A percentile compares a stretch with the other conserved stretches of the same genome.
phyloP scores from a whole-genome alignment of 495 filamentous ascomycete species.

The Talaromyces adpressus region DNA sequence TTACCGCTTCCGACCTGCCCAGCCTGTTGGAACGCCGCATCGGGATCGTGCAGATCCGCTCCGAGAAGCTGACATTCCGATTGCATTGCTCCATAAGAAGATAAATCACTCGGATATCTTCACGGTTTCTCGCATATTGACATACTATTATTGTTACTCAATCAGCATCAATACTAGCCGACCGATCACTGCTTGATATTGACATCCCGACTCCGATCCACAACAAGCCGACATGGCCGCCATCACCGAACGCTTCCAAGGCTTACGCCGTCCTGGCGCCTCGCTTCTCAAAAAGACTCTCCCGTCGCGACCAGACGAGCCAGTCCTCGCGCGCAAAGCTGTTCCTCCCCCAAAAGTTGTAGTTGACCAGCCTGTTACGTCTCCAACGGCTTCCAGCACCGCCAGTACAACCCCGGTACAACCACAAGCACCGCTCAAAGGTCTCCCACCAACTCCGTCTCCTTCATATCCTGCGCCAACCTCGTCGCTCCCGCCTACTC shows the following conservation, averaged over 20 bases:
- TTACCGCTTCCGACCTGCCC: constrained; percentile 4
- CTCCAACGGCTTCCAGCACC: background rate
- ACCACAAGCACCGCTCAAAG: constrained; percentile 20
- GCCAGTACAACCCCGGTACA: background rate
- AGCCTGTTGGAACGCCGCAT: constrained; percentile 1
- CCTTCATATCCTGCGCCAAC: constrained; percentile 7
- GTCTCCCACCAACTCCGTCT: constrained; percentile 25
- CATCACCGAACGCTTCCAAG: constrained; percentile 6
- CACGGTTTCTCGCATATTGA: constrained; percentile 1
- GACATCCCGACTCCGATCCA: background rate
- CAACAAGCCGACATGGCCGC: constrained; percentile 2
- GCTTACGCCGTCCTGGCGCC: constrained; percentile 7
- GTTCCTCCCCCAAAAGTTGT: background rate
- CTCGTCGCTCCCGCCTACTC: background rate
- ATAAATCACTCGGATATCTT: background rate
- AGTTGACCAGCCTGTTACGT: background rate
- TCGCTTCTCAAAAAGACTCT: constrained; percentile 6
- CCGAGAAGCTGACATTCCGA: constrained; percentile 9
- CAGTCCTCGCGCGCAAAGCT: constrained; percentile 3
- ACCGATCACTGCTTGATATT: background rate
- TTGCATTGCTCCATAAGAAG: constrained; percentile 22
- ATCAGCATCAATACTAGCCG: background rate
- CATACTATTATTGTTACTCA: background rate
- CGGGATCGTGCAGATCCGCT: constrained; percentile 6
- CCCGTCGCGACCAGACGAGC: constrained; percentile 2